A percentile compares a stretch with the other conserved stretches of the same genome.
These are phyloP conservation scores for Metarhizium sp. DNA, from an alignment of 2,329 filamentous ascomycete genomes.

Conservation along the genomic window DNA sequence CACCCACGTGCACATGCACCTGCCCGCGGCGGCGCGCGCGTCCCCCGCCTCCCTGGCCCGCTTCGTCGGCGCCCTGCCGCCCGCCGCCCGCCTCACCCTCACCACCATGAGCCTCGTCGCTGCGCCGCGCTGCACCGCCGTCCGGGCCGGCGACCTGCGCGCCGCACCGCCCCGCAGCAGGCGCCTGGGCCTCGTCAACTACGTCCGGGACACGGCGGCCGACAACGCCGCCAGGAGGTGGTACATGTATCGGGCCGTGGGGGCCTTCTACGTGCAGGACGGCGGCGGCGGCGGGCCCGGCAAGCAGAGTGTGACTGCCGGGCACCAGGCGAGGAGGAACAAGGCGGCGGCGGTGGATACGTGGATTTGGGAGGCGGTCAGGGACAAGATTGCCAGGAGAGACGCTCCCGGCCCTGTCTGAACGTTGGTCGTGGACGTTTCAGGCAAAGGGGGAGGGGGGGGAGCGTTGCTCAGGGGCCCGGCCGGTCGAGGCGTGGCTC, in stretches of 20 bases:
- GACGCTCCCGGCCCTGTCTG: neutral
- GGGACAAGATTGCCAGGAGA: conserved; percentile 17
- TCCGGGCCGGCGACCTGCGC: conserved; percentile 28
- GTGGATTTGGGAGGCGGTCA: conserved; percentile 33
- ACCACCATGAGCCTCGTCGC: conserved; percentile 47
- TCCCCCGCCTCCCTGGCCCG: conserved; percentile 47
- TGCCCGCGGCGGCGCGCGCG: conserved; percentile 55
- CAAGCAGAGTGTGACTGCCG: neutral
- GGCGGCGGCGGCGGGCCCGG: neutral
- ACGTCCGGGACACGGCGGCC: conserved; percentile 23
- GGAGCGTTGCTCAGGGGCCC: too few species aligned
- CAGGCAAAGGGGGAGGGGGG: neutral
- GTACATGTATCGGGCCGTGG: conserved; percentile 30
- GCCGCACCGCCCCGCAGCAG: conserved; percentile 12
- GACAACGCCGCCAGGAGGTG: conserved; percentile 27
- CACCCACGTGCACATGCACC: conserved; percentile 58
- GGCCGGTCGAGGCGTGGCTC: too few species aligned
- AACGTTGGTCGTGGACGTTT: neutral
- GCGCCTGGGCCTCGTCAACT: conserved; percentile 32
- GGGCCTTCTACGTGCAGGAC: conserved; percentile 29
- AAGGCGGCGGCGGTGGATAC: conserved; percentile 17
- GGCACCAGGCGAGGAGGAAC: conserved; percentile 5
- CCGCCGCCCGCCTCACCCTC: conserved; percentile 36
- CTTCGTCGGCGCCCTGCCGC: conserved; percentile 38
- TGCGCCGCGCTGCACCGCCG: conserved; percentile 40